These are phyloP conservation scores for Thinopyrum obtusiflorum DNA, from an alignment of 202 grass and related monocot genomes.

Conservation along the genomic window DNA sequence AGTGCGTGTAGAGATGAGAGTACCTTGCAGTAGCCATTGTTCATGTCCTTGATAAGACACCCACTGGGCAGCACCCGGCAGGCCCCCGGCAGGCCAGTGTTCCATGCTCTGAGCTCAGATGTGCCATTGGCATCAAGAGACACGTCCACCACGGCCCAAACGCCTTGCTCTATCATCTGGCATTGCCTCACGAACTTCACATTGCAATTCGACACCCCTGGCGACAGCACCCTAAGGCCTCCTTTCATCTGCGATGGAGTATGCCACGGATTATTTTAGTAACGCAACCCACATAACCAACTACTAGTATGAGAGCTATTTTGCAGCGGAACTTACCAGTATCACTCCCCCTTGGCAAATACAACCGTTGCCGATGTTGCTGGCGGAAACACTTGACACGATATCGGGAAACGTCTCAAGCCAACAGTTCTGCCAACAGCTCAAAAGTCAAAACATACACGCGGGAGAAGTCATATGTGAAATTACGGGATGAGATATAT, in stretches of 20 bases:
- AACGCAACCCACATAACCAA: neutral
- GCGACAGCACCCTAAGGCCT: constrained; percentile 34
- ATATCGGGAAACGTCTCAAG: constrained; percentile 27
- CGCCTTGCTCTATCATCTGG: neutral
- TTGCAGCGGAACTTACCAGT: constrained; percentile 13
- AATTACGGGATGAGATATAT: neutral
- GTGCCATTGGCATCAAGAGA: neutral
- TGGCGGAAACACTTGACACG: constrained; percentile 1
- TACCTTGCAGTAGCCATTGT: constrained; percentile 45
- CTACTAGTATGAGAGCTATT: neutral
- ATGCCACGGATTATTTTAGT: neutral
- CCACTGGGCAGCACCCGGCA: constrained; percentile 40
- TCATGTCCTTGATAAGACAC: constrained; percentile 44
- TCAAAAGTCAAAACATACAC: neutral
- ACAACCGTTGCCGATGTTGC: neutral
- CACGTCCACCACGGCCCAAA: constrained; percentile 50
- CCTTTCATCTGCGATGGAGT: constrained; percentile 31
- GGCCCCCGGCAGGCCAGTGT: neutral
- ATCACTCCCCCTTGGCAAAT: neutral
- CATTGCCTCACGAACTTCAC: constrained; percentile 30
- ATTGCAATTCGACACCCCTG: neutral
- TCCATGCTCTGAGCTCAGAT: neutral
- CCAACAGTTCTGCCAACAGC: constrained; percentile 27
- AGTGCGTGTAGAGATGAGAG: too few species aligned
- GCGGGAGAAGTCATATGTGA: neutral